phyloP scores from a whole-genome alignment of 116 monocot genomes.

The Papilionanthe hybrid region DNA sequence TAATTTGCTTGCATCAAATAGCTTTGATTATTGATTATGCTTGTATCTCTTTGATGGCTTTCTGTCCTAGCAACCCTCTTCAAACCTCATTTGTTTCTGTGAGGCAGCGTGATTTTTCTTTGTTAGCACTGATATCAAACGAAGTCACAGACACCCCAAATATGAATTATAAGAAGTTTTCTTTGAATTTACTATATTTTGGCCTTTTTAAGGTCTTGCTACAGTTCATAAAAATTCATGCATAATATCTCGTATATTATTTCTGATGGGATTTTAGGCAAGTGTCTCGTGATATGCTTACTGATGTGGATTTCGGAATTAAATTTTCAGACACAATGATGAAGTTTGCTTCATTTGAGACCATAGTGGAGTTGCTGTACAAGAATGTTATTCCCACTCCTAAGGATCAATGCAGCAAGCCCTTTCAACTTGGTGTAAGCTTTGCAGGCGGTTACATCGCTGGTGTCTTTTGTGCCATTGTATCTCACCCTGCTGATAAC shows the following conservation, averaged over 20 bases:
- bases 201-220: not conserved
- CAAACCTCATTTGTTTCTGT: no score
- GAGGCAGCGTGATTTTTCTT: no score
- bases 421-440: slow-evolving; percentile 41
- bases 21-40: no score
- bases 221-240: not conserved
- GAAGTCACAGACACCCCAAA: not conserved
- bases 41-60: no score
- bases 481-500: slow-evolving; percentile 49
- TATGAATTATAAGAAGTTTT: no score
- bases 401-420: slow-evolving; percentile 45
- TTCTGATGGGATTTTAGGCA: not conserved
- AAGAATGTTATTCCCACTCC: slow-evolving; percentile 37
- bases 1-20: no score
- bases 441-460: slow-evolving; percentile 49
- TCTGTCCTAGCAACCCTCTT: no score
- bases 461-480: slow-evolving; percentile 41
- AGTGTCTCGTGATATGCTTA: not conserved
- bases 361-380: slow-evolving; percentile 34
- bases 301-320: not conserved
- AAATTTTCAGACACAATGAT: slow-evolving; percentile 39
- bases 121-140: no score
- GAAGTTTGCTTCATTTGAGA: slow-evolving; percentile 53
- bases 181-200: not conserved
- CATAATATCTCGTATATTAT: not conserved